These are phyloP conservation scores for Saccharomyces paradoxus DNA, from an alignment of 805 yeast species.

Conservation along the genomic window DNA sequence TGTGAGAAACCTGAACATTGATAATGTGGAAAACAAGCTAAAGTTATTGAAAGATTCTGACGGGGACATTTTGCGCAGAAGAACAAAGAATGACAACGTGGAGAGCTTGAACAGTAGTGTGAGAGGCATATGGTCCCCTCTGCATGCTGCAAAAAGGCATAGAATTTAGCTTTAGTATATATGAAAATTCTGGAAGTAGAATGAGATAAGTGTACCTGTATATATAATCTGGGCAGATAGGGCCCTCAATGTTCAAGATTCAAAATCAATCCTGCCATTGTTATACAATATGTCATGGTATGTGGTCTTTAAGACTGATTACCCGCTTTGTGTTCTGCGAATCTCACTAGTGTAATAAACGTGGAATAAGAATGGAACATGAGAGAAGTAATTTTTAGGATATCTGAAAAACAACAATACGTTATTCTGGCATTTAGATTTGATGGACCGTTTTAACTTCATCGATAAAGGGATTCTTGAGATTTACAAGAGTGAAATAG, in stretches of 20 bases:
- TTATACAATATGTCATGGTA: background rate
- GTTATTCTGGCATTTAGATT: background rate
- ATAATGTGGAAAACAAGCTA: constrained; percentile 57
- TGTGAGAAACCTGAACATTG: constrained; percentile 60
- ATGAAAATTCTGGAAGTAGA: background rate
- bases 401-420: background rate
- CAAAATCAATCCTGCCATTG: background rate
- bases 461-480: constrained; percentile 1
- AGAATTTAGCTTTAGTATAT: constrained; percentile 9
- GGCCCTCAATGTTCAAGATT: background rate
- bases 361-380: background rate
- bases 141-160: constrained; percentile 44
- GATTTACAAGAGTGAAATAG: constrained; percentile 5
- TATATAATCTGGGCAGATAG: background rate
- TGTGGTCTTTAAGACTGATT: background rate
- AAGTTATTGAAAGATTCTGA: constrained; percentile 56
- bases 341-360: background rate
- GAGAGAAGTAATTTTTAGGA: background rate
- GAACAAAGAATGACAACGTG: constrained; percentile 66
- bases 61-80: constrained; percentile 53
- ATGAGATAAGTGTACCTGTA: background rate
- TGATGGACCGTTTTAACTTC: constrained; percentile 17
- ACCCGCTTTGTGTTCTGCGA: background rate
- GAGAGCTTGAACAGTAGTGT: constrained; percentile 72
- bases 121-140: constrained; percentile 97